These are phyloP conservation scores for Glycine tomentella DNA, from an alignment of 306 rosid genomes.

Conservation along the genomic window DNA sequence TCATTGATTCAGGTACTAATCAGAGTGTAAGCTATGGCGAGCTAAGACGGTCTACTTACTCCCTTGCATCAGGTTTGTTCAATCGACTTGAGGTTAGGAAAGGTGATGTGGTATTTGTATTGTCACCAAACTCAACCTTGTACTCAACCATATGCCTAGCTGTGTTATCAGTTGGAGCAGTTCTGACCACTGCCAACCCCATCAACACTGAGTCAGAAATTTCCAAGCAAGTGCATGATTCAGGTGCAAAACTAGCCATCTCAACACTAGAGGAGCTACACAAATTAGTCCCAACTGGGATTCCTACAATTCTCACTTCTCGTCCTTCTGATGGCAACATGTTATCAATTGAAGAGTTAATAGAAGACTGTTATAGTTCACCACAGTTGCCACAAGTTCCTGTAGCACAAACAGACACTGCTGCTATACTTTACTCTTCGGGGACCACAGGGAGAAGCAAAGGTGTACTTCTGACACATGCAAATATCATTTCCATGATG, in stretches of 20 bases:
- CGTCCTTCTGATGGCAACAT: slow-evolving; percentile 37
- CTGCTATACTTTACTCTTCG: slow-evolving; percentile 89
- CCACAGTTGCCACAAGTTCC: slow-evolving; percentile 46
- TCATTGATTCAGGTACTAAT: slow-evolving; percentile 60
- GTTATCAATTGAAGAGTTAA: slow-evolving; percentile 71
- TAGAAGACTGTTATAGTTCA: slow-evolving; percentile 64
- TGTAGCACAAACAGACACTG: slow-evolving; percentile 69
- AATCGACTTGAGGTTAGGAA: slow-evolving; percentile 70
- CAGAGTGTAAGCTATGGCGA: slow-evolving; percentile 64
- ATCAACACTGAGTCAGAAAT: slow-evolving; percentile 74
- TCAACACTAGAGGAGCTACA: slow-evolving; percentile 72
- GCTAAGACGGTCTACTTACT: slow-evolving; percentile 59
- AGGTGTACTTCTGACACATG: slow-evolving; percentile 87
- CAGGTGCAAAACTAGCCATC: slow-evolving; percentile 77
- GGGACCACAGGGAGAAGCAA: slow-evolving; percentile 92
- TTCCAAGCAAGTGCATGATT: slow-evolving; percentile 73
- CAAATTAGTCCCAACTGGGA: slow-evolving; percentile 64
- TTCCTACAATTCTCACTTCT: slow-evolving; percentile 66
- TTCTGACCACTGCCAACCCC: slow-evolving; percentile 80
- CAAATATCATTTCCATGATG: slow-evolving; percentile 64
- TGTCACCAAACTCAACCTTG: slow-evolving; percentile 73
- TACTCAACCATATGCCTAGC: slow-evolving; percentile 78
- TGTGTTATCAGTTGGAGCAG: slow-evolving; percentile 78
- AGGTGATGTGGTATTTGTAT: slow-evolving; percentile 77
- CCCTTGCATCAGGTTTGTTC: slow-evolving; percentile 73